Percentiles rank a stretch among this genome's conserved stretches.
Evolutionary conservation across 2,329 filamentous ascomycete species (phyloP).

Genomic region (Tothia fuscella): DNA sequence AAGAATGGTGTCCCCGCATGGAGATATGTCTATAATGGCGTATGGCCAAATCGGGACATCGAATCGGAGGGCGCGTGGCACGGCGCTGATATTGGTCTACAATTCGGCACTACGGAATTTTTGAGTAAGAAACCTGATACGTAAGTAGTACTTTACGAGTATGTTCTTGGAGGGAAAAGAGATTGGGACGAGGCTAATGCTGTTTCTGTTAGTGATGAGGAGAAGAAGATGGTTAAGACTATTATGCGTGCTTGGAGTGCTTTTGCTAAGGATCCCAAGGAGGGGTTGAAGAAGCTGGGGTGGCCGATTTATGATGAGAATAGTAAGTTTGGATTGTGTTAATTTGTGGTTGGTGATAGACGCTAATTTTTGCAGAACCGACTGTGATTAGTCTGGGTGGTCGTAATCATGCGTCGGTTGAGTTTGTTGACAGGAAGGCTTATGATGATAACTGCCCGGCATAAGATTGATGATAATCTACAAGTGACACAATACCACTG

Average conservation of each 20-base stretch:
- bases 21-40: constrained; percentile 3
- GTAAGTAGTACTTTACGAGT: too few species aligned
- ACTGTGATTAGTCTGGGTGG: not conserved
- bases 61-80: constrained; percentile 8
- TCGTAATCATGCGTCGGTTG: not conserved
- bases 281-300: constrained; percentile 3
- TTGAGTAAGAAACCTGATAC: constrained; percentile 2
- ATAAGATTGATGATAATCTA: too few species aligned
- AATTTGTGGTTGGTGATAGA: not conserved
- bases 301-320: constrained; percentile 9
- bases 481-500: too few species aligned
- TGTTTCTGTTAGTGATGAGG: too few species aligned
- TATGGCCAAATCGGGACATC: constrained; percentile 5
- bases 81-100: constrained; percentile 5
- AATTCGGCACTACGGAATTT: constrained; percentile 2
- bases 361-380: not conserved
- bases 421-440: not conserved
- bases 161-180: too few species aligned
- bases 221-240: constrained; percentile 1
- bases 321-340: constrained; percentile 2
- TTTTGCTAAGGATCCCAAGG: constrained; percentile 10
- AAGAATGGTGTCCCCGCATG: constrained; percentile 7
- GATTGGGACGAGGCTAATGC: too few species aligned
- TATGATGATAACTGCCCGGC: too few species aligned
- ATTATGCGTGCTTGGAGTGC: constrained; percentile 6